Evolutionary conservation across 805 yeast species (phyloP), one percentile per base, ranked within the genome.

Genomic region (Candida gorgasii): DNA sequence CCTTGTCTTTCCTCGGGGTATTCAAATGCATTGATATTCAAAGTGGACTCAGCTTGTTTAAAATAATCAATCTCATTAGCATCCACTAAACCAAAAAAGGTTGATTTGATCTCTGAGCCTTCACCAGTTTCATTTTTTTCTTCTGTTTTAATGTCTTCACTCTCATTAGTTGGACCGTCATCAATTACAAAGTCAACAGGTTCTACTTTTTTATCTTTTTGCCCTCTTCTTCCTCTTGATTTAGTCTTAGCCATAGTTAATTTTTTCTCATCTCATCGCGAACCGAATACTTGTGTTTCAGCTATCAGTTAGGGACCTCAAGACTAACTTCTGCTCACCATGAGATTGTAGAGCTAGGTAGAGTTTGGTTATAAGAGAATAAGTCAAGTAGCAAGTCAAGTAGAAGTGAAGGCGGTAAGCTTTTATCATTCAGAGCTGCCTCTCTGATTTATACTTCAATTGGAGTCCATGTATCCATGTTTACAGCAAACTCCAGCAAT

Each of bases 21-120:
- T 14, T 78, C 86, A 57, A 92, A 88, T 0, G 93, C 84, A 63
- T 89, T 81, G 30, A 89, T 76, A 35, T 89, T 83, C 32, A 92
- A 69, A 0, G 93, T 86, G 3, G 89, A 78, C 62, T 92, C 98
- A 0, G 97, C 96, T 55, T 84, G 89, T 55, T 88, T 89, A 72
- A 92, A 93, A 63, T 93, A 92, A 48, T 89, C 97, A 31, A 88
- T 65, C 62, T 92, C 98, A 20, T 79, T 75, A 3, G 89, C 63
- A 59, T 89, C 96, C 8, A 92, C 83, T 27, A 92, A 72, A 16
- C 99, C 99, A 61, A 83, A 93, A 58, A 90, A 92, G 14, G 50
- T 42, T 23, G 51, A 41, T 23, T 50, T 57, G 26, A 43, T 23
- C 13, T 33, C 41, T 13, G 22, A 23, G 39, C 36, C 38, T 9